These are phyloP conservation scores for Curvularia eragrostidis DNA, from an alignment of 2,329 filamentous ascomycete genomes.

Conservation along the genomic window DNA sequence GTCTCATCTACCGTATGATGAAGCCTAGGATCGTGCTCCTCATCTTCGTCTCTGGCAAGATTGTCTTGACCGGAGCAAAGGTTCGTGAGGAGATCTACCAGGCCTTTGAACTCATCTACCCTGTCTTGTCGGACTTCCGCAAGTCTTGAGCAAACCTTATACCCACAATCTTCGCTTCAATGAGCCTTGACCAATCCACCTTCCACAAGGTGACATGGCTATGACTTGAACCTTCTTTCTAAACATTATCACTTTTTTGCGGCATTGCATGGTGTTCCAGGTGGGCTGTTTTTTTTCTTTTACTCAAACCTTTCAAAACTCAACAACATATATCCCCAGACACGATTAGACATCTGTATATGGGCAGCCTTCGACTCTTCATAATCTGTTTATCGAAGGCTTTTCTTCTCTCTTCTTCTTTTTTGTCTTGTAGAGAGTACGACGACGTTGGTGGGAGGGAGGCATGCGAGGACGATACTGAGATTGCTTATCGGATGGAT, in stretches of 20 bases:
- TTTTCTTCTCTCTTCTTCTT: constrained; percentile 30
- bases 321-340: constrained; percentile 31
- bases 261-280: constrained; percentile 51
- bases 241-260: constrained; percentile 38
- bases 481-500: constrained; percentile 30
- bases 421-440: constrained; percentile 27
- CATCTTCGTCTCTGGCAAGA: constrained; percentile 98
- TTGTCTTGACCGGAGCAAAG: constrained; percentile 96
- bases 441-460: constrained; percentile 33
- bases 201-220: constrained; percentile 10
- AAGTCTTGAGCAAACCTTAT: constrained; percentile 58
- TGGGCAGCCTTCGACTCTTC: constrained; percentile 33
- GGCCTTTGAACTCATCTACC: constrained; percentile 49
- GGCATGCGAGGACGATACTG: constrained; percentile 26
- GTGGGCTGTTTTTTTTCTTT: constrained; percentile 34
- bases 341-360: constrained; percentile 44
- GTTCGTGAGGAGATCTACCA: constrained; percentile 88
- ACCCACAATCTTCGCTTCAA: constrained; percentile 7
- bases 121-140: constrained; percentile 62
- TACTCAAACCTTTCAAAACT: constrained; percentile 34
- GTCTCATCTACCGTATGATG: constrained; percentile 99
- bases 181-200: constrained; percentile 13
- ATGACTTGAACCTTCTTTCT: constrained; percentile 21
- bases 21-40: constrained; percentile 98
- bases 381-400: constrained; percentile 40